Conservation (phyloP, 202 grass and related monocot genomes). For the Setaria italica region DNA sequence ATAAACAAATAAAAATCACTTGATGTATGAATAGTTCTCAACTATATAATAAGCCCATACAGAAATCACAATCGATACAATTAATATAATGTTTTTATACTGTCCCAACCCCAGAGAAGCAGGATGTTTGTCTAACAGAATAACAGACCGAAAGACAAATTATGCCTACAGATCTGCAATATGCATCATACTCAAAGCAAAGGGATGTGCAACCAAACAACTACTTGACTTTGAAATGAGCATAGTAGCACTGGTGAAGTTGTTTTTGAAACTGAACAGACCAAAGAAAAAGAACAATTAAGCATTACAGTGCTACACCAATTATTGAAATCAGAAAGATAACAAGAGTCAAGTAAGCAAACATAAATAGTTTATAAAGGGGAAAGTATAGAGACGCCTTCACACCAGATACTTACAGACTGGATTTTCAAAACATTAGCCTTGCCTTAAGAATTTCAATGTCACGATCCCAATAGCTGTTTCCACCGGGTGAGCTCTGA, state of each 20-base stretch:
- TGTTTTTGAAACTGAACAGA: background rate
- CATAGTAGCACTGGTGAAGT: slow-evolving; percentile 26
- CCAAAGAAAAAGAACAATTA: slow-evolving; percentile 4
- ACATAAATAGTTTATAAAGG: slow-evolving; percentile 4
- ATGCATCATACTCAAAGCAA: slow-evolving; percentile 17
- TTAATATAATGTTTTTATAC: background rate
- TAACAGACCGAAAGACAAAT: background rate
- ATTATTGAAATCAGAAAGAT: slow-evolving; percentile 8
- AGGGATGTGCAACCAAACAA: slow-evolving; percentile 14
- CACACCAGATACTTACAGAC: slow-evolving; percentile 63
- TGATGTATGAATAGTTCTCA: background rate
- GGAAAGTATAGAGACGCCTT: slow-evolving; percentile 12
- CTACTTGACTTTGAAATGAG: slow-evolving; percentile 28
- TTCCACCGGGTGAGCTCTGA: slow-evolving; percentile 81
- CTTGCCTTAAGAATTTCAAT: slow-evolving; percentile 88
- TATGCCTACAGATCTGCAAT: slow-evolving; percentile 9
- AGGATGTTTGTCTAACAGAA: background rate
- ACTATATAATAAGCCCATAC: background rate
- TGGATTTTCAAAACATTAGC: slow-evolving; percentile 80
- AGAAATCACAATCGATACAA: background rate
- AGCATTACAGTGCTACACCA: background rate
- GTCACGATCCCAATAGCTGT: slow-evolving; percentile 81
- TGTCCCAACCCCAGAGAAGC: no score
- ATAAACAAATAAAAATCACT: background rate
- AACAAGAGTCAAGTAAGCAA: background rate